Evolutionary conservation across 2,329 filamentous ascomycete genomes (phyloP), one percentile per base, ranked within the genome.

Genomic region (Fusarium bactridioides): DNA sequence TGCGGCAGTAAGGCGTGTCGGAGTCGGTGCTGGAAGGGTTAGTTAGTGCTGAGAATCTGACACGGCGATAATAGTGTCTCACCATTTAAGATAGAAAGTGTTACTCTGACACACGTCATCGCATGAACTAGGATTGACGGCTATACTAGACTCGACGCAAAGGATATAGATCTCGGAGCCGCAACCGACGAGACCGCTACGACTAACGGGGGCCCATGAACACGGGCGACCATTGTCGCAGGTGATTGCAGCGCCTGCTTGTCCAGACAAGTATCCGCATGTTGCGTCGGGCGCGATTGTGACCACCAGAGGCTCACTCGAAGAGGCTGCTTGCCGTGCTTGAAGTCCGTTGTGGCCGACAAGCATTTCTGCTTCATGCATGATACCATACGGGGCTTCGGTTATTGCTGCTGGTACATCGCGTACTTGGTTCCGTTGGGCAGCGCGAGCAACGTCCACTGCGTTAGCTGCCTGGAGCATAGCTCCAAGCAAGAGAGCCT

Each of bases 221-320:
- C 59, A 64, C 4, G 3, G 0, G 1, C 29, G 9, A 5, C 2
- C 25, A 9, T 64, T 64, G 0, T 13, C 41, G 1, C 58, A 64
- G 6, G 61, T 64, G 15, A 64, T 27, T 11, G 45, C 45, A 10
- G 37, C 61, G 1, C 61, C 61, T 1, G 43, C 0, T 5, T 45
- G n/a, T 0, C 59, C 61, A 13, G 61, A 64, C 2, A 64, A 37
- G 8, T 64, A 64, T 10, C 61, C 59, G 23, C 61, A 64, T 1
- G 61, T 64, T 0, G 9, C 4, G 0, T 47, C 61, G 8, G 61
- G 27, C 1, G 59, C 61, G 10, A 27, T 8, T 0, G 61, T 64
- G 0, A 64, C 59, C 1, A 2, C 1, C 23, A 54, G 3, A 18
- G 3, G 61, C 31, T 19, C 31, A 1, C 8, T 63, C 11, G 7